Evolutionary conservation across 2,329 filamentous ascomycete species (phyloP).

Genomic region (Septoria linicola): DNA sequence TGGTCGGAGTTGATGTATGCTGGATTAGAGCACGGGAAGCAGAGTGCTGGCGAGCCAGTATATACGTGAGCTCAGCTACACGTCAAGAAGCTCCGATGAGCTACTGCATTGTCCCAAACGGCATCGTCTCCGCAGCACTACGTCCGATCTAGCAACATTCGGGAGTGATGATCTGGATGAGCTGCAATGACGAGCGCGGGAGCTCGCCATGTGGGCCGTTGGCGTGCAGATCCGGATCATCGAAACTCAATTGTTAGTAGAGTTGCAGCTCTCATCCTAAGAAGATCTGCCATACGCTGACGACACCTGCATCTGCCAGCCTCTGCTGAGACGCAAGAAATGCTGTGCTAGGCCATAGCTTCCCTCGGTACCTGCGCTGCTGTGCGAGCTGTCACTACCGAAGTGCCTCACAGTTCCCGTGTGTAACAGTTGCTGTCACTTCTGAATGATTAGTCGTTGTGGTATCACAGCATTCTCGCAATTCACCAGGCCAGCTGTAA

Average conservation of each 20-base stretch:
- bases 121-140: neutral
- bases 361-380: neutral
- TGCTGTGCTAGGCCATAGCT: neutral
- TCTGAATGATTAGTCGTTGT: slow-evolving; percentile 4
- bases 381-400: neutral
- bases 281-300: neutral
- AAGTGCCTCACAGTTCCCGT: neutral
- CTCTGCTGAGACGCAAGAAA: neutral
- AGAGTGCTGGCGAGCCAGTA: neutral
- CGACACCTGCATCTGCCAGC: neutral
- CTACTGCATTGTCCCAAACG: slow-evolving; percentile 7
- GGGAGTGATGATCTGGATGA: neutral
- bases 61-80: neutral
- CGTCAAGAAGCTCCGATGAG: neutral
- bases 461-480: slow-evolving; percentile 3
- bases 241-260: neutral
- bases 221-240: too few relatives aligned
- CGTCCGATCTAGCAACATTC: neutral
- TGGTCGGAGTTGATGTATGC: neutral
- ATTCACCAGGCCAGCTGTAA: neutral
- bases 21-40: neutral
- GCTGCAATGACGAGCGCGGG: neutral
- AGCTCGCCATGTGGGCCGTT: neutral
- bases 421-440: neutral
- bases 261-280: neutral